A percentile compares a stretch with the other conserved stretches of the same genome.
Conservation (phyloP, 2,329 filamentous ascomycete genomes). For the Botrytis paeoniae region DNA sequence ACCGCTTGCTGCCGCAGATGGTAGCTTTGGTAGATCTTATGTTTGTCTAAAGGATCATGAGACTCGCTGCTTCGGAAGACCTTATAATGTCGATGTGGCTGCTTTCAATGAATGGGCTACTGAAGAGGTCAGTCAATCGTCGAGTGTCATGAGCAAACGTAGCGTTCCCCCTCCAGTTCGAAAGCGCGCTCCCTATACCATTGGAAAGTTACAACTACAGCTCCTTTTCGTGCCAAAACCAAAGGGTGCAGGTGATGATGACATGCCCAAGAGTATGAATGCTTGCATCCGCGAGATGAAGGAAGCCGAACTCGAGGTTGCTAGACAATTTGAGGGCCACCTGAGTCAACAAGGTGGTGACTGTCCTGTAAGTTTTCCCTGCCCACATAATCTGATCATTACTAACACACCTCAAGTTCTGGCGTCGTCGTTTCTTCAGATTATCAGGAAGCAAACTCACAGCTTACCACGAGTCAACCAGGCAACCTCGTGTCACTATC, state of each 20-base stretch:
- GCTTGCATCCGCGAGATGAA: constrained; percentile 90
- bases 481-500: constrained; percentile 94
- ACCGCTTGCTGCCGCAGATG: constrained; percentile 82
- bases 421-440: constrained; percentile 97
- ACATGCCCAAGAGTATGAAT: constrained; percentile 99
- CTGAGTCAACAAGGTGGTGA: constrained; percentile 97
- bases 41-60: constrained; percentile 94
- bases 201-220: constrained; percentile 92
- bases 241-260: constrained; percentile 80
- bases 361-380: constrained; percentile 74
- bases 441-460: constrained; percentile 87
- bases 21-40: constrained; percentile 91
- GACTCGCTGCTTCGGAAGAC: constrained; percentile 79
- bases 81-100: constrained; percentile 81
- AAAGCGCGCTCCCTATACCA: constrained; percentile 89
- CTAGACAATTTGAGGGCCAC: constrained; percentile 80
- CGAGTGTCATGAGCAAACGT: constrained; percentile 93
- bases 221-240: constrained; percentile 92
- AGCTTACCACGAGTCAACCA: constrained; percentile 91
- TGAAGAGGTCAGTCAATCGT: constrained; percentile 74
- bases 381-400: neutral
- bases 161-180: constrained; percentile 61
- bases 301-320: constrained; percentile 77
- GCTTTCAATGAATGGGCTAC: constrained; percentile 99
- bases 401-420: constrained; percentile 65